Evolutionary conservation across 2,329 filamentous ascomycete species (phyloP).

Genomic region (Ascochyta viciae-villosae): DNA sequence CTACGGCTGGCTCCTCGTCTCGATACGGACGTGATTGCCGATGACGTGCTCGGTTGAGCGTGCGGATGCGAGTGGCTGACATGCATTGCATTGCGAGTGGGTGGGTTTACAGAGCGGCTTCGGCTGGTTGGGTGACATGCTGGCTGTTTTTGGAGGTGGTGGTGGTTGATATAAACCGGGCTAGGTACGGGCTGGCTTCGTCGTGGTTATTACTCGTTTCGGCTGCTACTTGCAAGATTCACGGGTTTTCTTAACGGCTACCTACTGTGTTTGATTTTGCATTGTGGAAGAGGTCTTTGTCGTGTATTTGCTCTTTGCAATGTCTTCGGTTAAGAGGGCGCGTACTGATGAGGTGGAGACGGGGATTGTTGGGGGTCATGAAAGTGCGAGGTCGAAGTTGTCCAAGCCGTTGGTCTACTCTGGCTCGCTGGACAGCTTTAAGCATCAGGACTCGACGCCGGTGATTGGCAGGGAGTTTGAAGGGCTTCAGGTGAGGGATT

Average conservation of each 20-base stretch:
- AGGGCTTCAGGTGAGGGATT: constrained; percentile 39
- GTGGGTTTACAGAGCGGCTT: too few species aligned
- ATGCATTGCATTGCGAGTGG: not conserved
- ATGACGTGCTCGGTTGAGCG: constrained; percentile 30
- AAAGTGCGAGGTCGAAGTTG: constrained; percentile 31
- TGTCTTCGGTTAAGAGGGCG: constrained; percentile 34
- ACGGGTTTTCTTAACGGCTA: too few species aligned
- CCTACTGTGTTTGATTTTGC: not conserved
- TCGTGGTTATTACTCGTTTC: constrained; percentile 19
- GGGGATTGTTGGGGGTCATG: constrained; percentile 29
- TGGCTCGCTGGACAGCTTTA: constrained; percentile 33
- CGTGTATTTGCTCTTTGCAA: constrained; percentile 5
- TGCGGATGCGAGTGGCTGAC: not conserved
- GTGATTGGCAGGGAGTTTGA: constrained; percentile 60
- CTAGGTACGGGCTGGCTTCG: constrained; percentile 8
- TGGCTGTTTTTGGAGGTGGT: not conserved
- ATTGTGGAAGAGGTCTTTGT: not conserved
- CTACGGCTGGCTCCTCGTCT: constrained; percentile 5
- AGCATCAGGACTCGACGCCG: constrained; percentile 55
- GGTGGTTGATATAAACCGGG: not conserved
- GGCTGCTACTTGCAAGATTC: not conserved
- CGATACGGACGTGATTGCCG: constrained; percentile 18
- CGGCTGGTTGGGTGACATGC: not conserved
- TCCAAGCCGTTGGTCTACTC: constrained; percentile 32
- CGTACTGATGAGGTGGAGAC: constrained; percentile 11